Conservation (phyloP, 2,329 filamentous ascomycete genomes). For the Aspergillus chevalieri region DNA sequence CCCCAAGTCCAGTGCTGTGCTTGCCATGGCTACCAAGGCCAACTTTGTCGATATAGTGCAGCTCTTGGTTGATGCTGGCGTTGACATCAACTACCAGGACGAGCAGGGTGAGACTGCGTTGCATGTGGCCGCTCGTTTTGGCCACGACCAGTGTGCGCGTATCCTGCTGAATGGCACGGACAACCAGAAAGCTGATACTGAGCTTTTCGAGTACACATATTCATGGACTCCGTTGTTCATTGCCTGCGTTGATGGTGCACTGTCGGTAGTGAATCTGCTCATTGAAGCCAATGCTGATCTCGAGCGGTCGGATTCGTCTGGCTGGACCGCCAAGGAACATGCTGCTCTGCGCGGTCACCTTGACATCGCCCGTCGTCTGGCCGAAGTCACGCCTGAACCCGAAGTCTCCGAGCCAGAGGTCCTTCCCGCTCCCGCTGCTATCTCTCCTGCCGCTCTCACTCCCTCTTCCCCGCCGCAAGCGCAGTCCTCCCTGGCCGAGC, state of each 20-base stretch:
- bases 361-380: conserved; percentile 66
- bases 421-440: conserved; percentile 24
- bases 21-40: conserved; percentile 80
- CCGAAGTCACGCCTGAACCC: conserved; percentile 47
- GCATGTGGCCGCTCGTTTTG: conserved; percentile 85
- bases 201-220: conserved; percentile 75
- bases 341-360: conserved; percentile 85
- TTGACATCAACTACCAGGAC: conserved; percentile 91
- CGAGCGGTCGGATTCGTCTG: conserved; percentile 71
- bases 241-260: conserved; percentile 80
- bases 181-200: conserved; percentile 66
- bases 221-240: conserved; percentile 95
- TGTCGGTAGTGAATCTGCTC: conserved; percentile 68
- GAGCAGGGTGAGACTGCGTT: conserved; percentile 84
- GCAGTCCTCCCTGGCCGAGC: conserved; percentile 37
- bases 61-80: conserved; percentile 79
- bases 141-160: conserved; percentile 71
- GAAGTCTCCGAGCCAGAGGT: conserved; percentile 28
- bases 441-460: conserved; percentile 31
- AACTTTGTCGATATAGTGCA: conserved; percentile 80
- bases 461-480: conserved; percentile 8
- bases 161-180: conserved; percentile 66
- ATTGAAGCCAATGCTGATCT: conserved; percentile 72
- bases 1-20: conserved; percentile 76
- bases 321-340: conserved; percentile 92